These are phyloP conservation scores for Curvularia sp. DNA, from an alignment of 2,329 filamentous ascomycete genomes.

Conservation along the genomic window DNA sequence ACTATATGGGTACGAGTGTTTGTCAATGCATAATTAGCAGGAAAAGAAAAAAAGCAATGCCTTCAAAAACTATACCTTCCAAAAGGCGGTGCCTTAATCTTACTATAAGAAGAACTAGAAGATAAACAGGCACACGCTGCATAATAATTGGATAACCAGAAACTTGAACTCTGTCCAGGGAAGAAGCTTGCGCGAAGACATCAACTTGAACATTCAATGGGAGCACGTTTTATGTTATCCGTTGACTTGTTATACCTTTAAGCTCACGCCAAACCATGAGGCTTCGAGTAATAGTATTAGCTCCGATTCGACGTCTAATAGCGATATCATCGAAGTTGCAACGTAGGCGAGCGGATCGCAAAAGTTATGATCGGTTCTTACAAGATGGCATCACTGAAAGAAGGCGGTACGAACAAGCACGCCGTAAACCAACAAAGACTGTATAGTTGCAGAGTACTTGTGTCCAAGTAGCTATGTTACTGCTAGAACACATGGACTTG, in stretches of 20 bases:
- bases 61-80: constrained; percentile 4
- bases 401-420: constrained; percentile 11
- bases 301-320: constrained; percentile 7
- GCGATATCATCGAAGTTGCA: constrained; percentile 4
- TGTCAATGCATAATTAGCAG: constrained; percentile 9
- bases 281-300: constrained; percentile 1
- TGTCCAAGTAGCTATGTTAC: no score
- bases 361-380: constrained; percentile 2
- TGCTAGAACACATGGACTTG: no score
- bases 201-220: not conserved
- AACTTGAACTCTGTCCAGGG: not conserved
- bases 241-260: not conserved
- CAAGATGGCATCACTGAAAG: constrained; percentile 6
- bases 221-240: constrained; percentile 1
- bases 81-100: constrained; percentile 13
- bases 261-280: not conserved
- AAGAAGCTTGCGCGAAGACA: not conserved
- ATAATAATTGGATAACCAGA: not conserved
- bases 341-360: constrained; percentile 2
- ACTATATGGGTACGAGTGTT: constrained; percentile 4
- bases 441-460: no score
- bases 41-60: constrained; percentile 18
- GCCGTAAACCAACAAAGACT: not conserved
- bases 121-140: no score
- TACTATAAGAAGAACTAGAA: no score